Conservation (phyloP, 768 basidiomycete genomes). For the Phanerodontia chrysosporium region DNA sequence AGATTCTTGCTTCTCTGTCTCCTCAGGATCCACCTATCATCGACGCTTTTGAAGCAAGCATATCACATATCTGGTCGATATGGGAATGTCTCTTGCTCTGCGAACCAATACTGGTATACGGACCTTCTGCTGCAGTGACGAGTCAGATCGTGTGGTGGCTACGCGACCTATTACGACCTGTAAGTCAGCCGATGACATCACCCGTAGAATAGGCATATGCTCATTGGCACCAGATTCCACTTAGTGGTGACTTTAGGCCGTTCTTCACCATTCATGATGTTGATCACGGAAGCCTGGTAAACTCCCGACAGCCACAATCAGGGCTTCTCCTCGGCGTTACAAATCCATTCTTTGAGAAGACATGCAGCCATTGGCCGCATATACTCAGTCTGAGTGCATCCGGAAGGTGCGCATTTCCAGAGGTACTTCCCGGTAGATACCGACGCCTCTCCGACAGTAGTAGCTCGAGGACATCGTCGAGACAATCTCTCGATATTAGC, state of each 20-base stretch:
- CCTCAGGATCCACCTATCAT: constrained; percentile 56
- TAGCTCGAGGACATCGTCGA: not conserved
- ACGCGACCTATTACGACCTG: constrained; percentile 80
- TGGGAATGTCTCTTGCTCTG: constrained; percentile 94
- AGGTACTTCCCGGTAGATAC: not conserved
- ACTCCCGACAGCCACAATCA: constrained; percentile 73
- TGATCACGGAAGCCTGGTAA: constrained; percentile 74
- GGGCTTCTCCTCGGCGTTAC: constrained; percentile 82
- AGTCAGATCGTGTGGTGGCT: constrained; percentile 94
- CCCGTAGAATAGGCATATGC: not conserved
- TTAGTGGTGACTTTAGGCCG: constrained; percentile 82
- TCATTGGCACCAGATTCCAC: constrained; percentile 55
- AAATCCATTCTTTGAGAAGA: constrained; percentile 80
- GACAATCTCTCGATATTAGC: constrained; percentile 1
- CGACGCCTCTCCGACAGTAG: not conserved
- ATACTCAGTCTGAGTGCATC: constrained; percentile 60
- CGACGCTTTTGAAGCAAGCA: constrained; percentile 56
- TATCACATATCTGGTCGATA: constrained; percentile 72
- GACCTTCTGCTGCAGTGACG: constrained; percentile 71
- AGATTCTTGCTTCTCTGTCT: constrained; percentile 69
- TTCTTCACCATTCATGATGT: constrained; percentile 96
- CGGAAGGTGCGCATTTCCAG: constrained; percentile 35
- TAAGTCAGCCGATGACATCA: constrained; percentile 31
- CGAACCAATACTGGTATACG: constrained; percentile 86
- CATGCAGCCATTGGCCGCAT: constrained; percentile 85